Base-by-base conservation (phyloP, 2,329 filamentous ascomycete genomes). In the Calonectria crousiana region DNA sequence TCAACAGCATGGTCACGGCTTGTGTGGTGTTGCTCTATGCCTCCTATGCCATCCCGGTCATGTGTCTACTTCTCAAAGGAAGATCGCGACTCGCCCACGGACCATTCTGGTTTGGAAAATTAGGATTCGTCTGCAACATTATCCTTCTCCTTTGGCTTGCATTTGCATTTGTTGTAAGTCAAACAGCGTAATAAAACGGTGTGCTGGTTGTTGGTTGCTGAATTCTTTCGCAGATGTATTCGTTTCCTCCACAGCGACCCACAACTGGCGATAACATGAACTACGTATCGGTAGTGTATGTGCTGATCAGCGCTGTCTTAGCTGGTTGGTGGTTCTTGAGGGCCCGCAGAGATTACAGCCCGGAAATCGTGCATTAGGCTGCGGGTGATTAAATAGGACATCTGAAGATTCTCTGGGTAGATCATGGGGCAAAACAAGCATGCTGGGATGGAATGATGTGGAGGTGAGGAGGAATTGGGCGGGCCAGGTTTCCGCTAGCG, bases 21-120 rank as follows among this genome's bases (percentile, higher is more conserved):
- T 74, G 72, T 20, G 65, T 74, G 36, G 69, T 74, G 6, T 56
- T 74, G 20, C 64, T 69, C 3, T 74, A 74, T 41, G 38, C 64
- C 6, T 74, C 69, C 3, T 72, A 72, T 20, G 56, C 64, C 6
- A 51, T 72, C 18, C 72, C 72, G 5, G 28, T 65, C 10, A 62
- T 65, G 13, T 68, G 44, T 28, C 47, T 74, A 10, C 62, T 74
- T 30, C 23, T 72, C 28, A 56, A 56, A 36, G 68, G 68, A 23
- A 56, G 72, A 23, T 49, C 64, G 8, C 70, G 58, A 10, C 41
- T 74, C 14, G 23, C 38, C 3, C 72, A 51, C 53, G 68, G 64
- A 3, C 53, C 68, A 13, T 72, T 74, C 36, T 74, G 72, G 69
- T 11, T 74, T 23, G 68, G 69, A 1, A 65, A 65, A 2, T 41